Evolutionary conservation across 805 yeast genomes (phyloP).

Genomic region (Grigorovia jiainica): DNA sequence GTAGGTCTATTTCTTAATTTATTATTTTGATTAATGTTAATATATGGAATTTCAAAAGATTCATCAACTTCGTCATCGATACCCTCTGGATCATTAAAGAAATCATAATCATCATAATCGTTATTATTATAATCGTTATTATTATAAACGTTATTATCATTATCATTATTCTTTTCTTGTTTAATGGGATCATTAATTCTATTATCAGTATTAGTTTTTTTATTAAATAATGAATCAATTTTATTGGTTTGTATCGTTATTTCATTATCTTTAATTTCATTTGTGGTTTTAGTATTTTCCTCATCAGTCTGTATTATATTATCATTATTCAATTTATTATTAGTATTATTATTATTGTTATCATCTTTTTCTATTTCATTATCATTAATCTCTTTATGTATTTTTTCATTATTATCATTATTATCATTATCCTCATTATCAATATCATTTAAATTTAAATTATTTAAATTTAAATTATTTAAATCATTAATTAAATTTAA

Average conservation of each 20-base stretch:
- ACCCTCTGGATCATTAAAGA: constrained; percentile 38
- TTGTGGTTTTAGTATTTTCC: constrained; percentile 1
- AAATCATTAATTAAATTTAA: constrained; percentile 1
- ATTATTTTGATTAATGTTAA: constrained; percentile 29
- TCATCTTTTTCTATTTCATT: constrained; percentile 2
- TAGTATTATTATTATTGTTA: background rate
- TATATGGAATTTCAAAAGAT: constrained; percentile 27
- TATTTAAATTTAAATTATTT: background rate
- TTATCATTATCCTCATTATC: constrained; percentile 1
- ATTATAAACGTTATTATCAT: constrained; percentile 27
- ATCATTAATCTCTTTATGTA: background rate
- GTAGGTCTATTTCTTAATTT: constrained; percentile 49
- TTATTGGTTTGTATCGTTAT: background rate
- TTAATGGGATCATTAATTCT: constrained; percentile 14
- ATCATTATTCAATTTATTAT: background rate
- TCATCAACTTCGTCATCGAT: constrained; percentile 30
- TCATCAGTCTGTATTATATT: no score
- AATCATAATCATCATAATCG: constrained; percentile 25
- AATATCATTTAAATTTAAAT: background rate
- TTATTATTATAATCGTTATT: constrained; percentile 14
- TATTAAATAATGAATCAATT: background rate
- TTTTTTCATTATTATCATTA: background rate
- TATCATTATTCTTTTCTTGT: constrained; percentile 4
- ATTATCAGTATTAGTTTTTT: constrained; percentile 6
- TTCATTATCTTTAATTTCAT: background rate